phyloP scores from a whole-genome alignment of 768 basidiomycete species.

The Amanita subjunquillea region DNA sequence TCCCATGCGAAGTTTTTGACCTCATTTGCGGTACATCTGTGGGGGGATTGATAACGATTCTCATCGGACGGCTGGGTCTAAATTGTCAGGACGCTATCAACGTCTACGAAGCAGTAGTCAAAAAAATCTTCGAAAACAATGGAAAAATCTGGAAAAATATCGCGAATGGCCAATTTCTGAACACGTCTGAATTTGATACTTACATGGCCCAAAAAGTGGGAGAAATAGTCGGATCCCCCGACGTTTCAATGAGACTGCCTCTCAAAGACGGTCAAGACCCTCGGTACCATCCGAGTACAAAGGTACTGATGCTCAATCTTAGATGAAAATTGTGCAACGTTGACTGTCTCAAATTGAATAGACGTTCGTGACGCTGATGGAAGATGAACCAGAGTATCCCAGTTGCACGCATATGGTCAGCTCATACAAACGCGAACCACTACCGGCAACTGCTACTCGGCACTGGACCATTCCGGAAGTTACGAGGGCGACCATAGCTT shows the following conservation, averaged over 20 bases:
- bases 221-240: background rate
- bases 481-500: conserved; percentile 11
- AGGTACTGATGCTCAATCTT: conserved; percentile 1
- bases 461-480: conserved; percentile 15
- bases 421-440: conserved; percentile 10
- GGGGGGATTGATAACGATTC: conserved; percentile 17
- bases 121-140: conserved; percentile 9
- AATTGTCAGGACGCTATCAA: conserved; percentile 16
- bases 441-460: conserved; percentile 4
- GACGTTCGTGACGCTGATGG: conserved; percentile 15
- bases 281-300: conserved; percentile 4
- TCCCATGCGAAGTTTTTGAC: conserved; percentile 19
- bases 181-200: background rate
- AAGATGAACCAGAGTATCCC: conserved; percentile 13
- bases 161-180: conserved; percentile 1
- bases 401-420: conserved; percentile 13
- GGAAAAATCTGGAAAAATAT: conserved; percentile 2
- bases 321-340: background rate
- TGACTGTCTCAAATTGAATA: background rate
- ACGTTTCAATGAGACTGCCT: conserved; percentile 4
- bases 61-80: conserved; percentile 19
- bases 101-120: conserved; percentile 12
- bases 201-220: background rate
- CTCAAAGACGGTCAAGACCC: conserved; percentile 2
- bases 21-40: conserved; percentile 17